Evolutionary conservation across 768 basidiomycete species (phyloP).

Genomic region (Exsudoporus frostii): DNA sequence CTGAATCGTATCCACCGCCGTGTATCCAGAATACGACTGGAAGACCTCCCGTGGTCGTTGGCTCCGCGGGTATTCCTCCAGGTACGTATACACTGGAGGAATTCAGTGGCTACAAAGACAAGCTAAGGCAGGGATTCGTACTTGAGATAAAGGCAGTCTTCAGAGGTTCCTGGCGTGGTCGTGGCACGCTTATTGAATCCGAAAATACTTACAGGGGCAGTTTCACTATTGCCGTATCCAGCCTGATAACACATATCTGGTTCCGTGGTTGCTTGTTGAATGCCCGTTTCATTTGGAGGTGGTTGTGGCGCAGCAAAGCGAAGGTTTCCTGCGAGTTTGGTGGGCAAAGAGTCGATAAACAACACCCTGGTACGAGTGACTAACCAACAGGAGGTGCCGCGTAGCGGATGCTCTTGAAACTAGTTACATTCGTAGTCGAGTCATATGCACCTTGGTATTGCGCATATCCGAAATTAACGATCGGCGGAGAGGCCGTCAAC

Average conservation of each 20-base stretch:
- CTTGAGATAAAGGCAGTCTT: slow-evolving; percentile 35
- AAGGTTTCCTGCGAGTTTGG: slow-evolving; percentile 7
- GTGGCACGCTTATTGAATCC: not conserved
- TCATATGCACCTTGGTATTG: not conserved
- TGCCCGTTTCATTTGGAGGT: slow-evolving; percentile 3
- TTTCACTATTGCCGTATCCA: slow-evolving; percentile 8
- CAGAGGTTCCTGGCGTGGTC: slow-evolving; percentile 3
- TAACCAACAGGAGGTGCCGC: not conserved
- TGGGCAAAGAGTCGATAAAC: not conserved
- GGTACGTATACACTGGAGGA: not conserved
- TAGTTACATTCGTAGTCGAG: not conserved
- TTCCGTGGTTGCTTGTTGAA: slow-evolving; percentile 15
- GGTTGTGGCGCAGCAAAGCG: slow-evolving; percentile 3
- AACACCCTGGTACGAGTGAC: not conserved
- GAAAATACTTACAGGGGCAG: slow-evolving; percentile 4
- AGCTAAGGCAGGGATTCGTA: slow-evolving; percentile 4
- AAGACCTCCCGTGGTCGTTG: slow-evolving; percentile 19
- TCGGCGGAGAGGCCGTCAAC: not conserved
- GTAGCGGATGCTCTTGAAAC: not conserved
- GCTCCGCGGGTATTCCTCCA: not conserved
- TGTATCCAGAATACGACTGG: not conserved
- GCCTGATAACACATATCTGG: slow-evolving; percentile 21
- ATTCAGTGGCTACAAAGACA: not conserved
- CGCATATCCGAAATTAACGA: not conserved
- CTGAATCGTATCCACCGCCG: slow-evolving; percentile 15